Conservation (phyloP, 768 basidiomycete genomes). For the Pisolithus orientalis region DNA sequence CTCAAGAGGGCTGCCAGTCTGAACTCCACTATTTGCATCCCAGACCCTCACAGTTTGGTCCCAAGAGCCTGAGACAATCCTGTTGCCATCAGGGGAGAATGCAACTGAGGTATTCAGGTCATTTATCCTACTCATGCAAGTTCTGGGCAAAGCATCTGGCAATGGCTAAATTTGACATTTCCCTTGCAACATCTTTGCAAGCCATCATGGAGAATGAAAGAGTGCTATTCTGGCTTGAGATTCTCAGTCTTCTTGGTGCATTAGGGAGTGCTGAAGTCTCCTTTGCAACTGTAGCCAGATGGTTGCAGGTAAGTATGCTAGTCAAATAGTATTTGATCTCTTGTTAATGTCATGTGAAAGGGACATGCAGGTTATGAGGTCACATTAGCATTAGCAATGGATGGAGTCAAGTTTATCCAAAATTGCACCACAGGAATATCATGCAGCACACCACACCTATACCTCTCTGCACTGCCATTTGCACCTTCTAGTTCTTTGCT, state of each 20-base stretch:
- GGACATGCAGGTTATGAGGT: background rate
- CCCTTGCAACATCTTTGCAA: background rate
- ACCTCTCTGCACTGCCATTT: too few relatives aligned
- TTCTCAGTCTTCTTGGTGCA: background rate
- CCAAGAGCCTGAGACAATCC: too few relatives aligned
- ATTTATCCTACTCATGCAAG: too few relatives aligned
- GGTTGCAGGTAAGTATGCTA: background rate
- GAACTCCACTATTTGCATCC: too few relatives aligned
- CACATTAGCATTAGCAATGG: background rate
- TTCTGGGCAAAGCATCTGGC: too few relatives aligned
- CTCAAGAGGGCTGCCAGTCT: too few relatives aligned
- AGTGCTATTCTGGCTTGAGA: background rate
- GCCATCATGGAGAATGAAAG: background rate
- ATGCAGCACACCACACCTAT: too few relatives aligned
- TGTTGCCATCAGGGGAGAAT: too few relatives aligned
- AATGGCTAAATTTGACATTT: background rate
- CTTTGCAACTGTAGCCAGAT: background rate
- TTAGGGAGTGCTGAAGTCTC: background rate
- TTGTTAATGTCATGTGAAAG: background rate
- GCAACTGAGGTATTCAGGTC: background rate
- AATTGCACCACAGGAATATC: too few relatives aligned
- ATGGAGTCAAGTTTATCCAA: background rate
- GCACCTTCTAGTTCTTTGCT: too few relatives aligned
- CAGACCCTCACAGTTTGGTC: too few relatives aligned
- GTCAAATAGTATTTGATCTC: background rate